Evolutionary conservation across 345 rosid genomes (phyloP), one percentile per base, ranked within the genome.

Genomic region (Cardamine occulta): DNA sequence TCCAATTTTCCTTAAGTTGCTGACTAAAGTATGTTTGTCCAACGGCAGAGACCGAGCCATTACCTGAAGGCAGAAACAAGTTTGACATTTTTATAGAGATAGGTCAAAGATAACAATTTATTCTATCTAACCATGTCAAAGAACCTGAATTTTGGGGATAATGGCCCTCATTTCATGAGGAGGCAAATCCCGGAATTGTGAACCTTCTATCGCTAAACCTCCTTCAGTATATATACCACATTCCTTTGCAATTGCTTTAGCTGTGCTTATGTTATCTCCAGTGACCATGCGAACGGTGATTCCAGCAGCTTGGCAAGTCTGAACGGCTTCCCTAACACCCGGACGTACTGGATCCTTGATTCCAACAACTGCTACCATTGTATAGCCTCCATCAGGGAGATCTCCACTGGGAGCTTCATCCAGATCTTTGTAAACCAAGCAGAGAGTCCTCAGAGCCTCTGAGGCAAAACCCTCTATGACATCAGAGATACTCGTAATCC

Each of bases 161-260:
- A 88, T 61, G 70, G 82, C 84, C 60, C 79, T 75, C 90, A 88
- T 75, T 60, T 87, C 85, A 35, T 80, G 82, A 18, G 90, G 85
- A 70, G 84, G 77, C 79, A 80, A 88, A 15, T 69, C 73, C 7
- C 96, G 84, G 76, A 89, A 89, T 24, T 85, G 74, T 10, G 87
- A 83, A 23, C 97, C 97, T 79, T 91, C 96, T 48, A 91, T 86
- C 39, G 93, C 95, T 74, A 89, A 67, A 24, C 95, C 97, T 75
- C 78, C 89, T 26, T 75, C 83, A 6, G 87, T 86, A 74, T 74
- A 72, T 55, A 89, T 91, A 0, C 91, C 96, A 62, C 93, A 89
- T 69, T 89, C 93, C 24, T 77, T 81, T 3, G 97, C 91, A 82
- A 89, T 91, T 45, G 97, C 96, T 82, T 83, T 89, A 9, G 91